Conservation (phyloP, 306 rosid genomes). For the Begonia peltatifolia region DNA sequence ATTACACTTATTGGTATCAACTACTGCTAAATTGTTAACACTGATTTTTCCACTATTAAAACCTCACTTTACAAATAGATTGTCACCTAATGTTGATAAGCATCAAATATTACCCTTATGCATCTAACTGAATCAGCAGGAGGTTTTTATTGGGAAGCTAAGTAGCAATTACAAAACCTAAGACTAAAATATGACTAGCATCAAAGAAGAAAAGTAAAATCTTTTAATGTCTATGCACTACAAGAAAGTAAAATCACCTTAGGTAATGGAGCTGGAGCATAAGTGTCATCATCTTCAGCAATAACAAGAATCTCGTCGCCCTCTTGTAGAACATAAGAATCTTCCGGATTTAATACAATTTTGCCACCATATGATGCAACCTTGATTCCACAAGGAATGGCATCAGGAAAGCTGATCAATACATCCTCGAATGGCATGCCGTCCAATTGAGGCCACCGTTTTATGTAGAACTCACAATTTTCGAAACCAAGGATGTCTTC, state of each 20-base stretch:
- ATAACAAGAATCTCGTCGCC: conserved; percentile 84
- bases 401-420: conserved; percentile 67
- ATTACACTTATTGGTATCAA: too few relatives aligned
- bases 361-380: conserved; percentile 64
- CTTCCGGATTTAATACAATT: conserved; percentile 72
- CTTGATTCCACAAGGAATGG: conserved; percentile 92
- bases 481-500: conserved; percentile 95
- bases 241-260: conserved; percentile 48
- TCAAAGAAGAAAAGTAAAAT: background rate
- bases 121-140: too few relatives aligned
- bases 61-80: too few relatives aligned
- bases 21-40: too few relatives aligned
- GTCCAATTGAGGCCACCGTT: conserved; percentile 79
- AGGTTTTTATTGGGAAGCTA: too few relatives aligned
- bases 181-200: conserved; percentile 6
- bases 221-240: background rate
- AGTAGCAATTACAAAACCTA: background rate
- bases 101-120: too few relatives aligned
- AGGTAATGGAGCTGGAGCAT: conserved; percentile 67
- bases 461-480: conserved; percentile 87
- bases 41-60: too few relatives aligned
- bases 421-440: conserved; percentile 72
- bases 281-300: conserved; percentile 90
- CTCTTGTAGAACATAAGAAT: conserved; percentile 66
- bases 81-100: too few relatives aligned